phyloP scores from a whole-genome alignment of 352 stramenopile species.

The Globisporangium iwayamae region DNA sequence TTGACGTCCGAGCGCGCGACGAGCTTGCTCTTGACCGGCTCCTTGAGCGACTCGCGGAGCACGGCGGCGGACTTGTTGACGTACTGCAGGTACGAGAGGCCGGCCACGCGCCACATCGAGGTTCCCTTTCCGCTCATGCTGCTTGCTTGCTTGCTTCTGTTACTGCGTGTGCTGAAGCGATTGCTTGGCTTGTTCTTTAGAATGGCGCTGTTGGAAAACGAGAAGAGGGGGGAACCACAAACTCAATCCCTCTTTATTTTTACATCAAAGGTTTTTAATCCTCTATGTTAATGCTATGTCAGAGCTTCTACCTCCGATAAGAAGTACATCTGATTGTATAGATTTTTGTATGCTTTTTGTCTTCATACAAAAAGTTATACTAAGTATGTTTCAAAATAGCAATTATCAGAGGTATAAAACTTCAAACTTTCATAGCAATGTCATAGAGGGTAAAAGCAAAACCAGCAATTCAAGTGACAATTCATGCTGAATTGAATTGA shows the following conservation, averaged over 20 bases:
- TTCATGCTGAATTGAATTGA: background rate
- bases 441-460: no score
- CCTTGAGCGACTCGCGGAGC: slow-evolving; percentile 75
- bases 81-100: slow-evolving; percentile 88
- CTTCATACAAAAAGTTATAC: no score
- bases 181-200: slow-evolving; percentile 10
- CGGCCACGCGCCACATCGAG: slow-evolving; percentile 83
- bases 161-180: background rate
- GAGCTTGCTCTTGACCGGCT: slow-evolving; percentile 86
- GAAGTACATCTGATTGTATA: no score
- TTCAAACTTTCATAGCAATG: no score
- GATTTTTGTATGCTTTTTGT: no score
- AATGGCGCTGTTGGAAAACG: slow-evolving; percentile 8
- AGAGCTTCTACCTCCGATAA: no score
- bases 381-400: no score
- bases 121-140: slow-evolving; percentile 78
- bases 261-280: no score
- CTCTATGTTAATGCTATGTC: no score
- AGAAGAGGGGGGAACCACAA: no score
- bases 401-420: no score
- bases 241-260: no score
- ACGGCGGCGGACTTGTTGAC: slow-evolving; percentile 80
- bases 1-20: slow-evolving; percentile 66
- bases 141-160: slow-evolving; percentile 10
- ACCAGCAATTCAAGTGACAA: background rate